Conservation (phyloP, 2,329 filamentous ascomycete genomes). For the Chaetomiaceae sp. region DNA sequence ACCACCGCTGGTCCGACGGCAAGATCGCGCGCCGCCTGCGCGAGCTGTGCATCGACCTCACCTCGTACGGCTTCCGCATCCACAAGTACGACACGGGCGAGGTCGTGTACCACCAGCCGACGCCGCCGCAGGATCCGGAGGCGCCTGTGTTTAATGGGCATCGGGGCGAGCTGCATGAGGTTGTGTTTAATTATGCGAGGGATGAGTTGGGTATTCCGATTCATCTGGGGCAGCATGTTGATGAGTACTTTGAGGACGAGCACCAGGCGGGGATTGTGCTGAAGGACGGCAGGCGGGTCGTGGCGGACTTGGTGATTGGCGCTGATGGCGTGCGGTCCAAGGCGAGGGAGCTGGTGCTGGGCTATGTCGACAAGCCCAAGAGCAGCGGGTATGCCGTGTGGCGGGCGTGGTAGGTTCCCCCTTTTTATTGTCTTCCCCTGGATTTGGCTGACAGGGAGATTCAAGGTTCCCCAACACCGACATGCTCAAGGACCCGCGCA, state of each 20-base stretch:
- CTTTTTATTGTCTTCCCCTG: neutral
- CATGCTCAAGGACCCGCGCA: conserved; percentile 48
- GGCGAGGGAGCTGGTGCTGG: conserved; percentile 47
- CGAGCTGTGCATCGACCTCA: conserved; percentile 48
- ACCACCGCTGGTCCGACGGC: conserved; percentile 53
- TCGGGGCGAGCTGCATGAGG: conserved; percentile 54
- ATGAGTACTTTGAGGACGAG: conserved; percentile 52
- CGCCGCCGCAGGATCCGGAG: conserved; percentile 40
- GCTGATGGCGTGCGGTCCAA: conserved; percentile 53
- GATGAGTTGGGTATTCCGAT: conserved; percentile 53
- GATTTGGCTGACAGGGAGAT: neutral
- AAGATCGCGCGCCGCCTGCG: conserved; percentile 44
- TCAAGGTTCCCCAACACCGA: conserved; percentile 45
- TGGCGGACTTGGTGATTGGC: conserved; percentile 49
- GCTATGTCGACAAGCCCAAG: conserved; percentile 48
- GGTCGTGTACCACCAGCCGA: conserved; percentile 53
- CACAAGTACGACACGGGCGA: conserved; percentile 59
- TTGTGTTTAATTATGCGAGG: conserved; percentile 54
- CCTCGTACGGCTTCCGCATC: conserved; percentile 54
- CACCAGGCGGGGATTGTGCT: conserved; percentile 48
- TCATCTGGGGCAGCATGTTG: conserved; percentile 47
- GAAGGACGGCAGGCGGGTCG: conserved; percentile 42
- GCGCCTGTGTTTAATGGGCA: conserved; percentile 58
- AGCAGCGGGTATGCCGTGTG: conserved; percentile 49
- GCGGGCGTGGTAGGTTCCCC: conserved; percentile 46